Conservation (phyloP, 441 rosid species). For the Pelargonium cotyledonis region DNA sequence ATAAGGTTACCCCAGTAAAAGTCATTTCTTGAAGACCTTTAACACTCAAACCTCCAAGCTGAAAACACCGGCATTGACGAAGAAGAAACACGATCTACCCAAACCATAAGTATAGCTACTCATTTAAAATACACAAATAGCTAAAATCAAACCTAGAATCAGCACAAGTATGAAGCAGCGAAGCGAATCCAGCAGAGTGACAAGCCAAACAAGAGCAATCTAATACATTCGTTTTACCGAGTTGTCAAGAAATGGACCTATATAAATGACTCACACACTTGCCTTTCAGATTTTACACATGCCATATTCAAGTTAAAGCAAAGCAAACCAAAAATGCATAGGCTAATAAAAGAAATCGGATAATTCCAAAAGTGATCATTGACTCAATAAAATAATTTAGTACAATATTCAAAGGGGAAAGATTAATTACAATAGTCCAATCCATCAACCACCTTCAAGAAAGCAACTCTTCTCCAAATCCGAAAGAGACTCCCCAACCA, state of each 20-base stretch:
- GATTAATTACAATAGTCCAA: slow-evolving; percentile 13
- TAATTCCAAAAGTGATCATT: slow-evolving; percentile 12
- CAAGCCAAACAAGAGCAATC: not conserved
- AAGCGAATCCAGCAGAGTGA: slow-evolving; percentile 2
- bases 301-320: slow-evolving; percentile 2
- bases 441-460: slow-evolving; percentile 39
- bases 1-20: slow-evolving; percentile 8
- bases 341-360: slow-evolving; percentile 13
- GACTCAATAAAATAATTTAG: slow-evolving; percentile 1
- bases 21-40: slow-evolving; percentile 5
- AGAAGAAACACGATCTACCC: slow-evolving; percentile 10
- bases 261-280: not conserved
- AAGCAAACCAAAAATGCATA: slow-evolving; percentile 11
- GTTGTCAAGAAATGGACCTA: not conserved
- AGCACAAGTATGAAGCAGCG: not conserved
- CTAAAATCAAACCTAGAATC: not conserved
- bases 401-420: slow-evolving; percentile 16
- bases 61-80: slow-evolving; percentile 18
- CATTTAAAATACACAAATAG: not conserved
- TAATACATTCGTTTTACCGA: not conserved
- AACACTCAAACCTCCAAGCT: slow-evolving; percentile 11
- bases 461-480: slow-evolving; percentile 50
- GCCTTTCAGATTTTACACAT: slow-evolving; percentile 4
- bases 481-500: slow-evolving; percentile 60
- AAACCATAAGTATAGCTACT: slow-evolving; percentile 7